These are phyloP conservation scores for Trypanosoma vivax DNA, from an alignment of 208 protist genomes.

Conservation along the genomic window DNA sequence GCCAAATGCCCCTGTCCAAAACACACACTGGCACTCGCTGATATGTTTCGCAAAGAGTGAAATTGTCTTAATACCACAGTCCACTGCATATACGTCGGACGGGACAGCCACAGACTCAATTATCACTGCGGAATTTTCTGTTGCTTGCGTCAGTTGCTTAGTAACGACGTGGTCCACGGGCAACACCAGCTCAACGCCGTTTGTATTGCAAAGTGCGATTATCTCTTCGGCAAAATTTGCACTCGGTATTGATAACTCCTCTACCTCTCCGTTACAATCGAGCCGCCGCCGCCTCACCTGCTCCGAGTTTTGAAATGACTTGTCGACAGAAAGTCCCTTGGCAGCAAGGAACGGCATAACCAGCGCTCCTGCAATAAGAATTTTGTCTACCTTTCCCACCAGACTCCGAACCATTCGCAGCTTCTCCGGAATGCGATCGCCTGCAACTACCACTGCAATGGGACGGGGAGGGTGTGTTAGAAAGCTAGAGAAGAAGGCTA, in stretches of 20 bases:
- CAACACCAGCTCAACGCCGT: conserved; percentile 94
- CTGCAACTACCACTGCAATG: conserved; percentile 46
- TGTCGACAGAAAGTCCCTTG: conserved; percentile 29
- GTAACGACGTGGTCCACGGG: conserved; percentile 93
- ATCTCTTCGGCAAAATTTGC: conserved; percentile 77
- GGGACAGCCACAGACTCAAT: conserved; percentile 51
- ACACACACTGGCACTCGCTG: conserved; percentile 77
- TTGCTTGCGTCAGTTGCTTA: conserved; percentile 30
- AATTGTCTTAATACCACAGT: conserved; percentile 85
- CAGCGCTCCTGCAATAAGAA: conserved; percentile 56
- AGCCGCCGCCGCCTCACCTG: conserved; percentile 7
- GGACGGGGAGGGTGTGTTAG: conserved; percentile 50
- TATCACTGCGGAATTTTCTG: conserved; percentile 17
- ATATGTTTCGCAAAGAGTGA: conserved; percentile 78
- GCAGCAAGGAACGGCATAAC: conserved; percentile 63
- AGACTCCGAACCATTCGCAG: conserved; percentile 56
- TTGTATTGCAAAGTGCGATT: conserved; percentile 84
- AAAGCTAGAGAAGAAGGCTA: conserved; percentile 76
- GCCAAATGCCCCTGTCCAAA: conserved; percentile 95
- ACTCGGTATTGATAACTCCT: conserved; percentile 29
- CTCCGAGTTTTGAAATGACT: conserved; percentile 13
- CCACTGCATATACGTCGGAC: conserved; percentile 78
- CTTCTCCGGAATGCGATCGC: conserved; percentile 48
- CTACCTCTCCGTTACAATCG: conserved; percentile 2
- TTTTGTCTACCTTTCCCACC: conserved; percentile 60